Percentiles rank a stretch among this genome's conserved stretches.
phyloP scores from a whole-genome alignment of 805 yeast genomes.

The Yamadazyma sp. region DNA sequence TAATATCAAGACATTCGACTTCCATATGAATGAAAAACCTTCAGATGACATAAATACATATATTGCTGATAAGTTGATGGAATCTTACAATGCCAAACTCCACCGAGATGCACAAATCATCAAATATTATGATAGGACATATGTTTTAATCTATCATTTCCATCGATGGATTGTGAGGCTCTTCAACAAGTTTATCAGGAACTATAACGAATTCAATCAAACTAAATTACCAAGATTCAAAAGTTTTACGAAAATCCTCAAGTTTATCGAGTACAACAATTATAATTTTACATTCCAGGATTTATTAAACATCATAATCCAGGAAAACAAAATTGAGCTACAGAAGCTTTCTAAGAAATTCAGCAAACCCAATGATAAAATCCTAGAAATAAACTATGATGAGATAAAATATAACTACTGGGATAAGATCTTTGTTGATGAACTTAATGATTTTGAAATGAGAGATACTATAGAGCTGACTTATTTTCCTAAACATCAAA shows the following conservation, averaged over 20 bases:
- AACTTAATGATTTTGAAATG: conserved; percentile 25
- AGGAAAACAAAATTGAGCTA: conserved; percentile 26
- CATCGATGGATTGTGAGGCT: conserved; percentile 35
- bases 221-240: conserved; percentile 17
- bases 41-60: conserved; percentile 7
- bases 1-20: conserved; percentile 1
- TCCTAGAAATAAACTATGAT: conserved; percentile 8
- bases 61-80: conserved; percentile 14
- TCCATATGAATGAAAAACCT: not conserved
- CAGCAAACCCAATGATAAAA: not conserved
- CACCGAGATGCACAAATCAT: conserved; percentile 15
- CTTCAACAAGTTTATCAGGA: conserved; percentile 31
- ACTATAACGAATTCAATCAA: conserved; percentile 21
- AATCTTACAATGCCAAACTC: conserved; percentile 6
- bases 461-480: conserved; percentile 2
- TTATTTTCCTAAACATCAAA: too few species aligned
- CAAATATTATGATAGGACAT: conserved; percentile 22
- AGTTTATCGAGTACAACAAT: conserved; percentile 16
- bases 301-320: conserved; percentile 21
- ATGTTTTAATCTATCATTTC: conserved; percentile 24
- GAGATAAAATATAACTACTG: conserved; percentile 34
- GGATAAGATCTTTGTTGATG: conserved; percentile 22
- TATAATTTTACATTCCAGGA: conserved; percentile 19
- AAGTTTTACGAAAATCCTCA: conserved; percentile 22
- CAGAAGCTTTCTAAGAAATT: conserved; percentile 9